Evolutionary conservation across 2,329 filamentous ascomycete species (phyloP).

Genomic region (Ceratocystis lukuohia): DNA sequence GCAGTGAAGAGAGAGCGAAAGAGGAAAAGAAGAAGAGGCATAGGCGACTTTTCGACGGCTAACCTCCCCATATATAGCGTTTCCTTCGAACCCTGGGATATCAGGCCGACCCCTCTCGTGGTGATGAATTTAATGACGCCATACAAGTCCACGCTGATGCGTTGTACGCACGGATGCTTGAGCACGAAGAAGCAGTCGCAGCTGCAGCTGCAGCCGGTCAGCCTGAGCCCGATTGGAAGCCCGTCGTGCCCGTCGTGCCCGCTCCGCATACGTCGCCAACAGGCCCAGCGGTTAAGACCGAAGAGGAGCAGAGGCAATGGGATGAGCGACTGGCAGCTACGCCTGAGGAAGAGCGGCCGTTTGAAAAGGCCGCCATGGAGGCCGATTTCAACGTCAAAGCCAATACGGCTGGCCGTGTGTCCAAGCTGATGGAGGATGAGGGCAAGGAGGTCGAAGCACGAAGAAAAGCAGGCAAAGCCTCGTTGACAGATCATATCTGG

Average conservation of each 20-base stretch:
- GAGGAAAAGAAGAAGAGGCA: background rate
- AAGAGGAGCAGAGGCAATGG: constrained; percentile 36
- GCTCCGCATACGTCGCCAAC: background rate
- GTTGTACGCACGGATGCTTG: constrained; percentile 75
- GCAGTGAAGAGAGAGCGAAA: background rate
- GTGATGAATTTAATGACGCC: constrained; percentile 60
- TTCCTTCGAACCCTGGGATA: constrained; percentile 88
- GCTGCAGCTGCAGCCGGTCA: constrained; percentile 50
- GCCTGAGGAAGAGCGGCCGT: constrained; percentile 41
- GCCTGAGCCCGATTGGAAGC: constrained; percentile 46
- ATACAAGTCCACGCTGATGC: constrained; percentile 94
- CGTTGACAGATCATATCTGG: constrained; percentile 31
- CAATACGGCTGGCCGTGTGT: constrained; percentile 44
- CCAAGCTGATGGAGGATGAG: constrained; percentile 43
- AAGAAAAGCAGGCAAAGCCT: constrained; percentile 42
- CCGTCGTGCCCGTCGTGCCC: constrained; percentile 33
- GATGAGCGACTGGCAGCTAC: constrained; percentile 45
- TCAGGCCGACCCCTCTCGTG: constrained; percentile 51
- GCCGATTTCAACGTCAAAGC: constrained; percentile 49
- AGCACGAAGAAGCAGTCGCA: constrained; percentile 63
- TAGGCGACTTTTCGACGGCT: background rate
- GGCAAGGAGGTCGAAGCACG: constrained; percentile 40
- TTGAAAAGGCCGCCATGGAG: constrained; percentile 51
- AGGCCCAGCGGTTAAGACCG: constrained; percentile 23
- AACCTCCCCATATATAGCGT: constrained; percentile 37